Base-by-base conservation (phyloP, 805 yeast genomes). In the Candida nonsorbophila region DNA sequence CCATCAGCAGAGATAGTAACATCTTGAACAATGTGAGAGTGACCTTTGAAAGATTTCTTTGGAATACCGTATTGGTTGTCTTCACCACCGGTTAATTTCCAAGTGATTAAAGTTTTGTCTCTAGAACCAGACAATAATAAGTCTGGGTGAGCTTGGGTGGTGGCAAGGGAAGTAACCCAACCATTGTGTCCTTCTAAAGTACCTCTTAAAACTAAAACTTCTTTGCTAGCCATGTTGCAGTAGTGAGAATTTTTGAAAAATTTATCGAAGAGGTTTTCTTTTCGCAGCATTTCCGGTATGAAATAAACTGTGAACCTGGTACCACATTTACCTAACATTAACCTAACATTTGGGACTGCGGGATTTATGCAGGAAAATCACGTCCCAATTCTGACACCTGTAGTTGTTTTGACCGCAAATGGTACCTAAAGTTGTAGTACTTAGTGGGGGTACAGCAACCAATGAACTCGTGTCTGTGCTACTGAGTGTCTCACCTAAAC, bases 161-260 rank as follows among this genome's bases (percentile, higher is more conserved):
- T 92, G 72, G 97, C 95, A 59, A 92, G 78, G 67, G 96, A 79
- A 50, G 98, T 92, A 62, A 92, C 98, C 97, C 97, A 90, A 62
- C 70, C 70, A 46, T 58, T 61, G 67, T 67, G 69, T 42, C 85
- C 96, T 77, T 90, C 97, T 68, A 92, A 83, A 80, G 97, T 85
- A 69, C 97, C 99, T 82, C 97, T 88, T 70, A 92, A 84, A 71
- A 90, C 96, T 77, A 90, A 79, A 80, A 88, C 94, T 84, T 88
- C 97, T 71, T 77, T 81, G 59, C 75, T 77, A 69, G 87, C 74
- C 88, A 82, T 82, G 37, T 38, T 55, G 28, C 8, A 12, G n/a
- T 17, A 16, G n/a, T 24, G 17, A 23, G 18, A 24, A 24, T 15
- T 20, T 37, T 12, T 16, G 22, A 21, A 40, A 37, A 44, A 33